phyloP scores from a whole-genome alignment of 2,329 filamentous ascomycete genomes.

The Pseudogymnoascus sp. region DNA sequence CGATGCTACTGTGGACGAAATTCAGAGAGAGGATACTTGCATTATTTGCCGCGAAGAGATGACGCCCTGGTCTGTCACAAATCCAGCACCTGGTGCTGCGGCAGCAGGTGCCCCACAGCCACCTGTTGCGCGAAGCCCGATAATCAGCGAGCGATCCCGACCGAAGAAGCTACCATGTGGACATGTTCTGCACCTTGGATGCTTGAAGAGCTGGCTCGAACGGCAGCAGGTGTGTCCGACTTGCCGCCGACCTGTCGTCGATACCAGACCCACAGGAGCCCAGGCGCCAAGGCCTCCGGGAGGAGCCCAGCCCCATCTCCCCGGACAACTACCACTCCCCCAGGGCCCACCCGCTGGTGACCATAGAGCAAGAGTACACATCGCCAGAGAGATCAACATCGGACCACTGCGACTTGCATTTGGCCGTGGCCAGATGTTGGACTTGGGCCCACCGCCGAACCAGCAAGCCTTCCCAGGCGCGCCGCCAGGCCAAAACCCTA shows the following conservation, averaged over 20 bases:
- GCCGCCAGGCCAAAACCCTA: slow-evolving; percentile 13
- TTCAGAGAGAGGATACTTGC: slow-evolving; percentile 80
- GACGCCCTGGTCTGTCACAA: slow-evolving; percentile 59
- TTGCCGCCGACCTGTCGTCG: slow-evolving; percentile 73
- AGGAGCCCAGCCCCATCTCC: slow-evolving; percentile 21
- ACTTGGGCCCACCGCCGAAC: slow-evolving; percentile 40
- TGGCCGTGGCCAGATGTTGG: slow-evolving; percentile 54
- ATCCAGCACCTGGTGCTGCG: slow-evolving; percentile 34
- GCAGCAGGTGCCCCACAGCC: slow-evolving; percentile 27
- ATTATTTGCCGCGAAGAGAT: slow-evolving; percentile 98
- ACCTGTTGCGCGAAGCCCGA: slow-evolving; percentile 29
- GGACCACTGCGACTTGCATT: slow-evolving; percentile 70
- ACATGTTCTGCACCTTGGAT: slow-evolving; percentile 89
- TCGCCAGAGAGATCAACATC: slow-evolving; percentile 56
- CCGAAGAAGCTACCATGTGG: slow-evolving; percentile 96
- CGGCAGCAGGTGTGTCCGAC: slow-evolving; percentile 95
- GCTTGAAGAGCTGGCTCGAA: slow-evolving; percentile 93
- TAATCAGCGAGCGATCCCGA: slow-evolving; percentile 70
- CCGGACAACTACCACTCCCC: slow-evolving; percentile 20
- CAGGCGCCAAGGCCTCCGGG: slow-evolving; percentile 25
- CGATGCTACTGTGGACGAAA: slow-evolving; percentile 80
- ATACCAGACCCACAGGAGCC: slow-evolving; percentile 29
- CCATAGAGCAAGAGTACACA: slow-evolving; percentile 31
- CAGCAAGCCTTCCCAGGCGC: slow-evolving; percentile 27
- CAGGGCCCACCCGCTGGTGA: slow-evolving; percentile 27